Percentiles rank a stretch among this genome's conserved stretches.
phyloP scores from a whole-genome alignment of 306 rosid species.

The Malus sieversii region DNA sequence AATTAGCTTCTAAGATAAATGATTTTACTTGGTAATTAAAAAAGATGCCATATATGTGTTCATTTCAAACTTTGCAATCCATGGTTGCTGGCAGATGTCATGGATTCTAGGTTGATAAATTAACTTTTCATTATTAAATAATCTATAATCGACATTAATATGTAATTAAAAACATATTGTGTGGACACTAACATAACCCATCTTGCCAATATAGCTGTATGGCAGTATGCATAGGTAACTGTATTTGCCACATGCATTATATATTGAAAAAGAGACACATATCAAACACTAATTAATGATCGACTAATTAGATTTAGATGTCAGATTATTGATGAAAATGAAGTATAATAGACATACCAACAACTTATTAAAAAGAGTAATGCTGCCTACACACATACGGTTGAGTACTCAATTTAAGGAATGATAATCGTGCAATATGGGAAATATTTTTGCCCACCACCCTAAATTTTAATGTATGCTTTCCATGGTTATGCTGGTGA shows the following conservation, averaged over 20 bases:
- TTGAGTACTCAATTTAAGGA: neutral
- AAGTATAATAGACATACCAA: neutral
- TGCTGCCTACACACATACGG: neutral
- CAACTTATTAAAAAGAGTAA: neutral
- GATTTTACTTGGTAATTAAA: no score
- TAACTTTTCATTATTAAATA: neutral
- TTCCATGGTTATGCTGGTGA: no score
- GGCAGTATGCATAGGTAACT: neutral
- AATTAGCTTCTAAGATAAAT: no score
- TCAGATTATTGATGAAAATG: neutral
- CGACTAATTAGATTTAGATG: neutral
- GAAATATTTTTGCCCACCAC: no score
- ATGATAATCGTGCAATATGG: neutral
- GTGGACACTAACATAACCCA: neutral
- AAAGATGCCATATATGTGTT: neutral
- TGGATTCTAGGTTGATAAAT: neutral
- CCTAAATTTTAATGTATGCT: no score
- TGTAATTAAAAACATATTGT: no score
- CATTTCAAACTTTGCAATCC: neutral
- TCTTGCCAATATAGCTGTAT: neutral
- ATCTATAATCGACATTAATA: neutral
- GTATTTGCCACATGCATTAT: no score
- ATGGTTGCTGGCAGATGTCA: neutral
- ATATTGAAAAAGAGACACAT: neutral
- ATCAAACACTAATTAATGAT: neutral